Conservation (phyloP, 768 basidiomycete species). For the Mrakia gelida region DNA sequence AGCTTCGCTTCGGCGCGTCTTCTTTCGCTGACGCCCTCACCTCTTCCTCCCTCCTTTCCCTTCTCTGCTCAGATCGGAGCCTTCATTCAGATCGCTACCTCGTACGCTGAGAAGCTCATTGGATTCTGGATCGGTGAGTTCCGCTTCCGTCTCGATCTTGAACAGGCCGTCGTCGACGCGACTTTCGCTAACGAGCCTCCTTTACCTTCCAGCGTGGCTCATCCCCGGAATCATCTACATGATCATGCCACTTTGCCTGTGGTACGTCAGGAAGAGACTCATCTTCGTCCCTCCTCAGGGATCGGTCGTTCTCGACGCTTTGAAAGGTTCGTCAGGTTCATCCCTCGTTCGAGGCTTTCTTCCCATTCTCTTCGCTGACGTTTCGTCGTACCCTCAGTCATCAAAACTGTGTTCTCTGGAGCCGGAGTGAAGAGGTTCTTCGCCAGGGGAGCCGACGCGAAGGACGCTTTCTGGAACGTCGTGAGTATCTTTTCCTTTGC, state of each 20-base stretch:
- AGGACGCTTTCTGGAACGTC: conserved; percentile 39
- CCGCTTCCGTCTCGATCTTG: no score
- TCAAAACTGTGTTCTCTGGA: conserved; percentile 13
- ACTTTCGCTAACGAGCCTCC: neutral
- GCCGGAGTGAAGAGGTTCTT: conserved; percentile 38
- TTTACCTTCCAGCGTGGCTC: conserved; percentile 33
- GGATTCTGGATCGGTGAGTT: conserved; percentile 40
- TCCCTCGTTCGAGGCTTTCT: neutral
- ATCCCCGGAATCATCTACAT: conserved; percentile 42
- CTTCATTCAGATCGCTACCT: conserved; percentile 40
- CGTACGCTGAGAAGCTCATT: conserved; percentile 39
- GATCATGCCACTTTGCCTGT: conserved; percentile 29
- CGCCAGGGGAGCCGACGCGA: conserved; percentile 35
- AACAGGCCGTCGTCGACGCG: neutral
- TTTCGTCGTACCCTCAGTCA: neutral
- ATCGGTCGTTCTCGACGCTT: conserved; percentile 41
- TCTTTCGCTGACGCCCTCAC: no score
- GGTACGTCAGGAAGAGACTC: conserved; percentile 33
- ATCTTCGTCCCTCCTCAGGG: conserved; percentile 43
- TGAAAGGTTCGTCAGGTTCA: conserved; percentile 15
- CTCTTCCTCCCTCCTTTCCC: neutral
- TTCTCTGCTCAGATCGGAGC: conserved; percentile 36
- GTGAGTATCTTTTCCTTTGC: neutral
- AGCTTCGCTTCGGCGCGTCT: no score
- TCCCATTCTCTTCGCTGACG: neutral